Percentiles rank a stretch among this genome's conserved stretches.
Conservation (phyloP, 2,329 filamentous ascomycete genomes). For the Lachnellula subtilissima region DNA sequence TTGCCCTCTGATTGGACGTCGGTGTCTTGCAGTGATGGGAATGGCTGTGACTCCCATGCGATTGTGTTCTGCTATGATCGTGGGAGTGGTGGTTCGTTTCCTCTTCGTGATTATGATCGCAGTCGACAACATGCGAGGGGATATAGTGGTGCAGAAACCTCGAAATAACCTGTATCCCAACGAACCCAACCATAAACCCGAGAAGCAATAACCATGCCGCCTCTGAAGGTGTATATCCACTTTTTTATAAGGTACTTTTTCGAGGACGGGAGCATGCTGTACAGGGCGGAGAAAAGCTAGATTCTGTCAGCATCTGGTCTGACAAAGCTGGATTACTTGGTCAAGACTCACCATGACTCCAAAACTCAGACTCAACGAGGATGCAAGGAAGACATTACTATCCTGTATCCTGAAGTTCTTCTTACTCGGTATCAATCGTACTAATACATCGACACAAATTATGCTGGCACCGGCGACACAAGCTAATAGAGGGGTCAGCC, state of each 20-base stretch:
- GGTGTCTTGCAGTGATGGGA: slow-evolving; percentile 7
- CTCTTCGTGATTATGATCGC: slow-evolving; percentile 68
- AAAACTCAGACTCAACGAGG: slow-evolving; percentile 86
- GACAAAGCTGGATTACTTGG: not conserved
- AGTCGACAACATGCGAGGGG: slow-evolving; percentile 76
- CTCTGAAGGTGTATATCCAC: slow-evolving; percentile 58
- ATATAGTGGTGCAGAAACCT: slow-evolving; percentile 68
- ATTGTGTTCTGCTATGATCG: slow-evolving; percentile 14
- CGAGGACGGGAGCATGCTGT: slow-evolving; percentile 87
- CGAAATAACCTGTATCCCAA: slow-evolving; percentile 71
- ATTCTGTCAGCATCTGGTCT: slow-evolving; percentile 7
- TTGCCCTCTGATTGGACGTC: slow-evolving; percentile 12
- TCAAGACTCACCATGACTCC: slow-evolving; percentile 76
- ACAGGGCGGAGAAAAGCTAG: slow-evolving; percentile 85
- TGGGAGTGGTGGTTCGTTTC: slow-evolving; percentile 26
- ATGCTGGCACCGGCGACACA: slow-evolving; percentile 74
- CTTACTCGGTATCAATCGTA: slow-evolving; percentile 68
- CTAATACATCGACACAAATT: slow-evolving; percentile 78
- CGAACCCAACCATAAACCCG: slow-evolving; percentile 66
- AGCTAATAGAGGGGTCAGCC: slow-evolving; percentile 34
- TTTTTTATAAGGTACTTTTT: slow-evolving; percentile 68
- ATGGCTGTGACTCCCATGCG: slow-evolving; percentile 7
- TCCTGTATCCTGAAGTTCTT: slow-evolving; percentile 81
- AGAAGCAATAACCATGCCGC: slow-evolving; percentile 66
- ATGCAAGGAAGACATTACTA: slow-evolving; percentile 81